Percentiles rank a stretch among this genome's conserved stretches.
Evolutionary conservation across 2,329 filamentous ascomycete species (phyloP).

Genomic region (Trichoderma sp.): DNA sequence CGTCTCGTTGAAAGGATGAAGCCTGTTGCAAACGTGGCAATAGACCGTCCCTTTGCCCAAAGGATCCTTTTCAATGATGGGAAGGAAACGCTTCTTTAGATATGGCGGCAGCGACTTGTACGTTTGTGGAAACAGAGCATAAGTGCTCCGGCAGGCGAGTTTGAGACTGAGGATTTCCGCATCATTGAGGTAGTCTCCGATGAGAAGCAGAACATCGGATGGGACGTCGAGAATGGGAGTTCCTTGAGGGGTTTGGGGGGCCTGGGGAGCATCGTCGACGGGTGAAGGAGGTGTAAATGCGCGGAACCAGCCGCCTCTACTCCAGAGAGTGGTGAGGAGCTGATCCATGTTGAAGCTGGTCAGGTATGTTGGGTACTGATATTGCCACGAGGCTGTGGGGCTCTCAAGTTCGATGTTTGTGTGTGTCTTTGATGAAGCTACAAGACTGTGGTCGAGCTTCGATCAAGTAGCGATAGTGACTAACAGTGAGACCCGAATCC

Average conservation of each 20-base stretch:
- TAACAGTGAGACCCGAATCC: not conserved
- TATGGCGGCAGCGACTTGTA: conserved; percentile 8
- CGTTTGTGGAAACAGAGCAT: conserved; percentile 8
- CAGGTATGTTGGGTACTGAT: not conserved
- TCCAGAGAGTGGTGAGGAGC: conserved; percentile 17
- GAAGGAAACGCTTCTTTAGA: conserved; percentile 22
- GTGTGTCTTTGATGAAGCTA: not conserved
- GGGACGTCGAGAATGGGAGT: conserved; percentile 24
- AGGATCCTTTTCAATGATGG: conserved; percentile 24
- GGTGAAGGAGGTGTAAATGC: conserved; percentile 10
- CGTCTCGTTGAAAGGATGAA: conserved; percentile 24
- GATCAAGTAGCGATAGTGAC: not conserved
- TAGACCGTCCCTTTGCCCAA: conserved; percentile 25
- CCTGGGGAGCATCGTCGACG: not conserved
- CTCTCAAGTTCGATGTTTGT: not conserved
- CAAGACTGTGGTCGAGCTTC: not conserved
- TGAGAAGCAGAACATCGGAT: conserved; percentile 26
- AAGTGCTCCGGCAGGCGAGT: conserved; percentile 24
- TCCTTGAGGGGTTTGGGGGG: not conserved
- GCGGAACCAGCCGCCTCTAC: conserved; percentile 15
- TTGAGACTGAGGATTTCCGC: conserved; percentile 24
- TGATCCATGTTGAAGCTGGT: conserved; percentile 18
- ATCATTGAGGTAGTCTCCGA: conserved; percentile 27
- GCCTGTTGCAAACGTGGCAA: conserved; percentile 26
- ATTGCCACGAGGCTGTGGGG: not conserved